Evolutionary conservation across 169 alveolate species (phyloP).

Genomic region (Cryptosporidium ubiquitum): DNA sequence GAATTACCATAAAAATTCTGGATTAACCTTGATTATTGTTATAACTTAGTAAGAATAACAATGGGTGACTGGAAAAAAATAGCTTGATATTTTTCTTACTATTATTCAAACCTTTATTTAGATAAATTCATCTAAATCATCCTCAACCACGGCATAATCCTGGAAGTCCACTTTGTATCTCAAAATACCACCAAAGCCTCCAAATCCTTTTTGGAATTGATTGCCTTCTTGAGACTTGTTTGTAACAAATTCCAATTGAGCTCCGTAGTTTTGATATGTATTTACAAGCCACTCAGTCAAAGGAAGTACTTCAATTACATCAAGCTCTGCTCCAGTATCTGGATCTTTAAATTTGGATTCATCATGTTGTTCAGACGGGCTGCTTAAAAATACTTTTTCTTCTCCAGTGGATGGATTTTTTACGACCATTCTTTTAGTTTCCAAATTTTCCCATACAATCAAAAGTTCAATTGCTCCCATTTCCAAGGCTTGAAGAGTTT

Average conservation of each 20-base stretch:
- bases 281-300: constrained; percentile 98
- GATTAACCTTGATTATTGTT: too few species aligned
- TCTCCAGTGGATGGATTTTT: constrained; percentile 87
- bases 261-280: constrained; percentile 94
- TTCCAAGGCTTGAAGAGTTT: constrained; percentile 90
- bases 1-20: neutral
- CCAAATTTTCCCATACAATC: constrained; percentile 94
- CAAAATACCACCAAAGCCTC: constrained; percentile 99
- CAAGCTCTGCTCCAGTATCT: constrained; percentile 89
- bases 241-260: constrained; percentile 94
- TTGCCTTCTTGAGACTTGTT: constrained; percentile 98
- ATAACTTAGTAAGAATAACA: too few species aligned
- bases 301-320: constrained; percentile 89
- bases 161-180: constrained; percentile 93
- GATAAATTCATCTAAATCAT: constrained; percentile 80
- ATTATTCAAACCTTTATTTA: neutral
- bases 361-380: constrained; percentile 83
- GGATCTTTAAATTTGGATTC: constrained; percentile 79
- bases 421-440: constrained; percentile 83
- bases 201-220: constrained; percentile 98
- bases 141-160: constrained; percentile 79
- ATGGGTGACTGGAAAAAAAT: neutral
- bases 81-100: neutral
- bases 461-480: constrained; percentile 95
- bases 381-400: constrained; percentile 82